These are phyloP conservation scores for Thinopyrum elongatum DNA, from an alignment of 176 grass and related monocot species.

Conservation along the genomic window DNA sequence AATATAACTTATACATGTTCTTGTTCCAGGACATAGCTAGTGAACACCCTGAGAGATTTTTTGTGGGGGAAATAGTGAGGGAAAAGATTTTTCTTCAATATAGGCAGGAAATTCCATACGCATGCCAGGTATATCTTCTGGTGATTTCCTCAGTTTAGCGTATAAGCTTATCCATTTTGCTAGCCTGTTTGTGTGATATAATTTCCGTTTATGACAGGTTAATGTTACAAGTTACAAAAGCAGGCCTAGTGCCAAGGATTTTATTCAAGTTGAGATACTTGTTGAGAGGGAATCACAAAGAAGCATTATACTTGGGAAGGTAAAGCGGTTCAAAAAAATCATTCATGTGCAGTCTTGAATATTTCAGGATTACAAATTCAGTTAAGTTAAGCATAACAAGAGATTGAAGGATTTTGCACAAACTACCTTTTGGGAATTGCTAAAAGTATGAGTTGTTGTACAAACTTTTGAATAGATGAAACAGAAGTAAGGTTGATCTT, in stretches of 20 bases:
- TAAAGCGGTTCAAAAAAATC: slow-evolving; percentile 26
- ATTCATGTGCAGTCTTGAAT: neutral
- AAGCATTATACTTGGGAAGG: slow-evolving; percentile 93
- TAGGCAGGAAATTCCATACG: slow-evolving; percentile 91
- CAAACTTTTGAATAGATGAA: neutral
- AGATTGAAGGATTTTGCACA: neutral
- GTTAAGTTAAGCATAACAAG: neutral
- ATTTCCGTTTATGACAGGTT: slow-evolving; percentile 42
- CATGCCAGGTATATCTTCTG: slow-evolving; percentile 66
- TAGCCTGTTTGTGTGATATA: neutral
- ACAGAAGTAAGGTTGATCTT: neutral
- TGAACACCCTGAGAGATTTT: slow-evolving; percentile 90
- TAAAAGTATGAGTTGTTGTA: neutral
- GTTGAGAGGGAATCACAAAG: slow-evolving; percentile 93
- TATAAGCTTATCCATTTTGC: slow-evolving; percentile 6
- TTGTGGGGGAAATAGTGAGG: slow-evolving; percentile 91
- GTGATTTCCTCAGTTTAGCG: neutral
- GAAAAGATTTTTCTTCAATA: slow-evolving; percentile 97
- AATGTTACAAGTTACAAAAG: slow-evolving; percentile 88
- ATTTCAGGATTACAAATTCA: neutral
- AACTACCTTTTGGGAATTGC: neutral
- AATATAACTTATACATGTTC: neutral
- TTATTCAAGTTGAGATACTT: slow-evolving; percentile 95
- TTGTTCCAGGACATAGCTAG: slow-evolving; percentile 84
- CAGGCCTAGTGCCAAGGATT: slow-evolving; percentile 82